A percentile compares a stretch with the other conserved stretches of the same genome.
These are phyloP conservation scores for Diutina neorugosa DNA, from an alignment of 1,139 yeast species.

Conservation along the genomic window DNA sequence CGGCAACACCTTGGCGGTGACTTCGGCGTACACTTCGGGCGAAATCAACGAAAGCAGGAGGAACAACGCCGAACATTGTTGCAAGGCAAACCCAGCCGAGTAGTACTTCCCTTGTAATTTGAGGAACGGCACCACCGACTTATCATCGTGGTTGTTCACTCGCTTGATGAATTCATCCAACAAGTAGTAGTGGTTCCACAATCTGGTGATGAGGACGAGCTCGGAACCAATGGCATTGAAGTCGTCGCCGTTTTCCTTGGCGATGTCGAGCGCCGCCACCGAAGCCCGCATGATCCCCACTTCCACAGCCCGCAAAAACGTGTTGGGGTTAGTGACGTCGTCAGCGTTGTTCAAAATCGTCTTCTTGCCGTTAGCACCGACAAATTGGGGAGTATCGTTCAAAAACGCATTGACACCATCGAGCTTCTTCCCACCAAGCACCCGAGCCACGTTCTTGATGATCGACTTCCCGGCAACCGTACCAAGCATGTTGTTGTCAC, in stretches of 20 bases:
- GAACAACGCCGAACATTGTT: slow-evolving; percentile 27
- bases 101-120: slow-evolving; percentile 13
- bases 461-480: slow-evolving; percentile 11
- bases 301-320: slow-evolving; percentile 9
- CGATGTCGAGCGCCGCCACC: slow-evolving; percentile 7
- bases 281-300: slow-evolving; percentile 9
- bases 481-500: slow-evolving; percentile 12
- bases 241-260: slow-evolving; percentile 28
- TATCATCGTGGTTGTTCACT: slow-evolving; percentile 9
- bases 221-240: slow-evolving; percentile 50
- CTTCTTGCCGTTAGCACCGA: neutral
- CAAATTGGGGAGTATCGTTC: slow-evolving; percentile 19
- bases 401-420: slow-evolving; percentile 33
- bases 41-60: slow-evolving; percentile 25
- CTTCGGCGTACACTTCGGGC: slow-evolving; percentile 21
- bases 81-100: slow-evolving; percentile 19
- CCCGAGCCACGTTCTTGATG: slow-evolving; percentile 11
- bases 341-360: slow-evolving; percentile 14
- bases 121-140: slow-evolving; percentile 14
- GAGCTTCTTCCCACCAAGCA: slow-evolving; percentile 23
- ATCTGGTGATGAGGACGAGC: slow-evolving; percentile 46
- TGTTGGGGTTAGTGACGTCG: slow-evolving; percentile 9
- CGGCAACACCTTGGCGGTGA: slow-evolving; percentile 22
- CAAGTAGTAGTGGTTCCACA: slow-evolving; percentile 49
- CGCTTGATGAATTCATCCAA: slow-evolving; percentile 30